Conservation (phyloP, 495 filamentous ascomycete species). For the Hypoxylon intermedium region DNA sequence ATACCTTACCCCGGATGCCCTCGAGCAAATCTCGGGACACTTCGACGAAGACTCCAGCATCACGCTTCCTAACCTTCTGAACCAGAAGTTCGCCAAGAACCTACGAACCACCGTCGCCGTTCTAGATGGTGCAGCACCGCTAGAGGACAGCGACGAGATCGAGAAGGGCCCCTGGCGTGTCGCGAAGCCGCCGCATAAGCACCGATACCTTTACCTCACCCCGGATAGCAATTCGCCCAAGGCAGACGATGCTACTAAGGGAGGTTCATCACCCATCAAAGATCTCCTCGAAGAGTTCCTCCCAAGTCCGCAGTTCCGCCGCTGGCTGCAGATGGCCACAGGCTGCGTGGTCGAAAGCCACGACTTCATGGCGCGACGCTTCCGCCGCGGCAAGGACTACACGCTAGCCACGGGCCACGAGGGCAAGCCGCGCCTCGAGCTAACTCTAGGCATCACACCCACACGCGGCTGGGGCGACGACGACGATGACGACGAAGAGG, state of each 20-base stretch:
- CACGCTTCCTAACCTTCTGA: conserved; percentile 77
- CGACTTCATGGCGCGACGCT: conserved; percentile 79
- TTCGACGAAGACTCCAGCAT: conserved; percentile 86
- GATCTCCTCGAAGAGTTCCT: conserved; percentile 80
- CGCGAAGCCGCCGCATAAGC: conserved; percentile 91
- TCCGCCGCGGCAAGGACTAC: conserved; percentile 87
- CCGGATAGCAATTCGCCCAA: conserved; percentile 19
- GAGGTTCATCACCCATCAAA: conserved; percentile 63
- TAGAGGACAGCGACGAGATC: conserved; percentile 61
- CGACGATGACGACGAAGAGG: conserved; percentile 61
- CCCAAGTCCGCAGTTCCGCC: conserved; percentile 84
- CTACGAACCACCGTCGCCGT: conserved; percentile 72
- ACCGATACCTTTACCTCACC: conserved; percentile 86
- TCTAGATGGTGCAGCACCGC: conserved; percentile 62
- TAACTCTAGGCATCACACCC: conserved; percentile 84
- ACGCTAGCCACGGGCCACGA: conserved; percentile 87
- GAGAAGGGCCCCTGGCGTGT: conserved; percentile 72
- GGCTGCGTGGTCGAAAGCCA: conserved; percentile 69
- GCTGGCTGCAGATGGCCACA: conserved; percentile 86
- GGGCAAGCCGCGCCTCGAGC: conserved; percentile 81
- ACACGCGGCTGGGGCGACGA: conserved; percentile 82
- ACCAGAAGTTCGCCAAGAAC: conserved; percentile 72
- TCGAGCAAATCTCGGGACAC: conserved; percentile 77
- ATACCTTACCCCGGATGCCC: conserved; percentile 92
- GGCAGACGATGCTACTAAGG: conserved; percentile 17